A percentile compares a stretch with the other conserved stretches of the same genome.
Conservation (phyloP, 345 rosid genomes). For the Sonneratia caseolaris region DNA sequence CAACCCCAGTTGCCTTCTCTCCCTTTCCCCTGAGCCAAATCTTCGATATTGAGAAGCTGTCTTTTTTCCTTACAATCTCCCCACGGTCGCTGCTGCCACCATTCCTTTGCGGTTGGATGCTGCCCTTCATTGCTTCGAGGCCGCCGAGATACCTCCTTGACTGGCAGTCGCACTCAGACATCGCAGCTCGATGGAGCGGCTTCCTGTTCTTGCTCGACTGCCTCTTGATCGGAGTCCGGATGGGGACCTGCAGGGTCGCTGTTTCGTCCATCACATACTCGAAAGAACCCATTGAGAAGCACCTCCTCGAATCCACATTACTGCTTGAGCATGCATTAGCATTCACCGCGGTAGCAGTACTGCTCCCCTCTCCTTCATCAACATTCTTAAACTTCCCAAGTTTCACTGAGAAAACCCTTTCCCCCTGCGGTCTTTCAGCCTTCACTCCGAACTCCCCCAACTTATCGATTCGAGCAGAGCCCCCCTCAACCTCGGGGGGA, state of each 20-base stretch:
- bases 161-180: constrained; percentile 60
- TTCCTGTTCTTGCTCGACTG: constrained; percentile 39
- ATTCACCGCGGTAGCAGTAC: constrained; percentile 4
- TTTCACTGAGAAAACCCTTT: constrained; percentile 71
- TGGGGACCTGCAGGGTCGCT: constrained; percentile 63
- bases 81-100: constrained; percentile 4
- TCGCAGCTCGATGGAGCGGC: constrained; percentile 45
- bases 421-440: constrained; percentile 21
- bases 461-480: constrained; percentile 33
- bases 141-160: constrained; percentile 48
- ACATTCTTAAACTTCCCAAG: constrained; percentile 74
- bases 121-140: constrained; percentile 17
- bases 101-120: constrained; percentile 14
- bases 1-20: constrained; percentile 30
- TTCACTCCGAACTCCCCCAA: constrained; percentile 26
- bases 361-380: constrained; percentile 46
- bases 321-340: constrained; percentile 6
- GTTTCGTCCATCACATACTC: constrained; percentile 88
- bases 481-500: constrained; percentile 24
- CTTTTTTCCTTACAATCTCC: constrained; percentile 26
- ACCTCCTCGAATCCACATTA: constrained; percentile 60
- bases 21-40: constrained; percentile 73
- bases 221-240: constrained; percentile 53
- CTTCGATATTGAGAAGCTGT: constrained; percentile 82
- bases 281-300: constrained; percentile 95